A percentile compares a stretch with the other conserved stretches of the same genome.
phyloP scores from a whole-genome alignment of 495 filamentous ascomycete species.

The Sphaerosporella brunnea region DNA sequence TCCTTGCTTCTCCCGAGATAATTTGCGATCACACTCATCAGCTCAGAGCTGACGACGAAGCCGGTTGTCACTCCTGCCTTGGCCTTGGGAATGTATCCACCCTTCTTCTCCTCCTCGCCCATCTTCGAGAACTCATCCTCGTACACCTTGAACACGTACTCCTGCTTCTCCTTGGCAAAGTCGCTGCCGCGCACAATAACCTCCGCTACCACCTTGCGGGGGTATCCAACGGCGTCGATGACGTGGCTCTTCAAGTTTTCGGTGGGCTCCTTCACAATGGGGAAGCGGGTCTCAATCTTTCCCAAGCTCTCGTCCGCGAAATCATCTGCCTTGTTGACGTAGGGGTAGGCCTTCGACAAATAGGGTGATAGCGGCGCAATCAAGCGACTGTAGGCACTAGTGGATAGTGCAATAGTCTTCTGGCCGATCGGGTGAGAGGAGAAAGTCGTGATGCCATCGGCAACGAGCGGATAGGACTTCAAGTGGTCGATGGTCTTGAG shows the following conservation, averaged over 20 bases:
- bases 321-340: conserved; percentile 61
- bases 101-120: conserved; percentile 37
- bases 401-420: conserved; percentile 54
- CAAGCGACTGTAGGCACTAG: conserved; percentile 46
- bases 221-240: conserved; percentile 45
- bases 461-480: conserved; percentile 65
- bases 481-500: conserved; percentile 45
- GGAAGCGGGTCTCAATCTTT: conserved; percentile 62
- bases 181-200: conserved; percentile 16
- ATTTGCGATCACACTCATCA: conserved; percentile 16
- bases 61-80: conserved; percentile 62
- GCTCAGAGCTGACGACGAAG: conserved; percentile 37
- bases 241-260: conserved; percentile 52
- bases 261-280: conserved; percentile 75
- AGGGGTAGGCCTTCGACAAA: conserved; percentile 59
- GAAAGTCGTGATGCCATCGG: conserved; percentile 58
- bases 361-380: conserved; percentile 54
- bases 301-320: conserved; percentile 58
- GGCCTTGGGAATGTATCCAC: conserved; percentile 44
- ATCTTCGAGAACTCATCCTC: conserved; percentile 59
- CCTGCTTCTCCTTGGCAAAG: conserved; percentile 40
- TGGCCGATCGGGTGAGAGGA: conserved; percentile 64
- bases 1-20: conserved; percentile 21
- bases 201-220: conserved; percentile 36
- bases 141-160: conserved; percentile 58